Conservation (phyloP, 2,329 filamentous ascomycete genomes). For the Xylaria sp. region DNA sequence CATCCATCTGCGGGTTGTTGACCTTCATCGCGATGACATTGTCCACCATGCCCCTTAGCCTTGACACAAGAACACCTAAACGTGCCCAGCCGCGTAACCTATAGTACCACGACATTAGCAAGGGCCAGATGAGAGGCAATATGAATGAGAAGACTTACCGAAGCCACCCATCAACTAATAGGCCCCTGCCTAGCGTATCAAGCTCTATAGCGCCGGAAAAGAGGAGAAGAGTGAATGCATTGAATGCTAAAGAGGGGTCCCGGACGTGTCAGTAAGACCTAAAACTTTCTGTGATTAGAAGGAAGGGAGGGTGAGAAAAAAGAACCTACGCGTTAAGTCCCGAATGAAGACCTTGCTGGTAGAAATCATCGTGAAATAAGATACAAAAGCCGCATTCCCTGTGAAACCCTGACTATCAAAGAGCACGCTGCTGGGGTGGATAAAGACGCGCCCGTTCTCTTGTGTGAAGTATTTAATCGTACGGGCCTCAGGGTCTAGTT, state of each 20-base stretch:
- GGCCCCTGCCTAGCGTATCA: conserved; percentile 85
- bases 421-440: conserved; percentile 88
- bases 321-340: conserved; percentile 82
- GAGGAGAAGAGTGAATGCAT: conserved; percentile 86
- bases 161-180: conserved; percentile 94
- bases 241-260: conserved; percentile 72
- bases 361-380: conserved; percentile 91
- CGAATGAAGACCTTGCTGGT: conserved; percentile 93
- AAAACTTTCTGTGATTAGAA: background rate
- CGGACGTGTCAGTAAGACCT: conserved; percentile 25
- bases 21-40: conserved; percentile 83
- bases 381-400: conserved; percentile 79
- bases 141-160: conserved; percentile 47
- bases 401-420: conserved; percentile 86
- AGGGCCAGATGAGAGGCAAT: background rate
- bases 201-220: conserved; percentile 88
- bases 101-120: background rate
- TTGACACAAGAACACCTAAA: conserved; percentile 87
- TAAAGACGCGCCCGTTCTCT: conserved; percentile 87
- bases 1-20: conserved; percentile 74
- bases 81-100: conserved; percentile 88
- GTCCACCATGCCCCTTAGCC: conserved; percentile 88
- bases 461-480: conserved; percentile 94
- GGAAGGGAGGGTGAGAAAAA: background rate
- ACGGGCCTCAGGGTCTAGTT: conserved; percentile 89